Base-by-base conservation (phyloP, 768 basidiomycete genomes). In the Brasilioporus rufonigricans region DNA sequence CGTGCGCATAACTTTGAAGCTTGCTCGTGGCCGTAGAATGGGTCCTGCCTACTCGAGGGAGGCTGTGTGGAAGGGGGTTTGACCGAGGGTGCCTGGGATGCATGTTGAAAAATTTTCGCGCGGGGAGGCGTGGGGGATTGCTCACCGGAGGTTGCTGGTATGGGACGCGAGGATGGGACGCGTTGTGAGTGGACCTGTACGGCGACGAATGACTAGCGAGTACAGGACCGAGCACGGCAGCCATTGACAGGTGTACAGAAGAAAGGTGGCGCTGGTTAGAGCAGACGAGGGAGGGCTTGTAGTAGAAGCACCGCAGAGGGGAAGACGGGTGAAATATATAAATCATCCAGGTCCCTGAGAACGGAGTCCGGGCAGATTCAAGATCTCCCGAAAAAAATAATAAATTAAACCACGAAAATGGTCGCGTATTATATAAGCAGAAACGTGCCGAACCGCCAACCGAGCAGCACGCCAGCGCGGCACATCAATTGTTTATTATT, bases 1-100 rank as follows among this genome's bases (percentile, higher is more conserved):
- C 88, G 79, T 0, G 80, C 85, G 48, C 86, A 84, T 44, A 92
- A 71, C 19, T 81, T 80, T 0, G 92, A 86, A 0, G 84, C 75
- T 21, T 74, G 73, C 67, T 91, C 89, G 68, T 94, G 89, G 36
- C 93, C 92, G 57, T 71, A 69, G 27, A 69, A 71, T 54, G 58
- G 64, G 26, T 71, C 69, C 9, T 62, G 61, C 10, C 67, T 63
- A 9, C 53, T 54, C 0, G 64, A 56, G 0, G 57, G 50, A 4
- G 69, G 71, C 51, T 72, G 71, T 3, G 69, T 69, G 8, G 69
- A 72, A 2, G 65, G 55, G 0, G 70, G 70, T 35, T 71, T 72
- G 10, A 56, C 41, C 0, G 67, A 64, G 0, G 65, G 67, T 52
- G 58, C 65, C 69, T 71, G 55, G n/a, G 24, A 44, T 5, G 32